A percentile compares a stretch with the other conserved stretches of the same genome.
phyloP scores from a whole-genome alignment of 108 stramenopile genomes.

The Discostella stelligeroides region DNA sequence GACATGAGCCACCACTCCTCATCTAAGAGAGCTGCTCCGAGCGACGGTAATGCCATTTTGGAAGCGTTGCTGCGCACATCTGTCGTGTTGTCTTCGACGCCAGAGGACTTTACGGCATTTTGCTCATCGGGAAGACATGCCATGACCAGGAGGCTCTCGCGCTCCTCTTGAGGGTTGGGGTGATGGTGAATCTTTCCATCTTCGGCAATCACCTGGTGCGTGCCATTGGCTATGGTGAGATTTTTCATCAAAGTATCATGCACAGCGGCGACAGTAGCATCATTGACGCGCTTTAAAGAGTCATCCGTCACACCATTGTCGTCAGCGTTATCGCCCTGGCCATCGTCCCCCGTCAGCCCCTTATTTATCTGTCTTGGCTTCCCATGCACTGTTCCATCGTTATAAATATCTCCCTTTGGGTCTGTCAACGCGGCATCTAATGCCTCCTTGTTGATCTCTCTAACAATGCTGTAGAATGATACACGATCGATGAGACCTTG shows the following conservation, averaged over 20 bases:
- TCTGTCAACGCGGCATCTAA: conserved; percentile 39
- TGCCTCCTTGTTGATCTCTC: conserved; percentile 89
- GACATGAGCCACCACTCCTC: conserved; percentile 82
- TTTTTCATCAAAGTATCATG: background rate
- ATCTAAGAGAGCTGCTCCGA: conserved; percentile 69
- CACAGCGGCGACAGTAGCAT: background rate
- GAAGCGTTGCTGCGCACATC: background rate
- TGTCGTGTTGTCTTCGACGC: background rate
- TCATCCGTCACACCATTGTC: too few relatives aligned
- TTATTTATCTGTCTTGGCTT: background rate
- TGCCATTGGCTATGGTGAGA: conserved; percentile 54
- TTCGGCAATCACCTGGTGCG: conserved; percentile 44
- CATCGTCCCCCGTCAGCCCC: background rate
- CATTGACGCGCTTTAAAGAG: background rate
- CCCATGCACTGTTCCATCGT: conserved; percentile 21
- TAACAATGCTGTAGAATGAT: conserved; percentile 79
- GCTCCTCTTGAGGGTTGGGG: conserved; percentile 35
- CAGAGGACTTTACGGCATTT: background rate
- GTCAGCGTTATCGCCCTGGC: too few relatives aligned
- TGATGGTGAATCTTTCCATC: conserved; percentile 47
- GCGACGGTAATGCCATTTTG: conserved; percentile 26
- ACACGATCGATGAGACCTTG: conserved; percentile 72
- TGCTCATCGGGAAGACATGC: conserved; percentile 15
- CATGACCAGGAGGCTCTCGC: conserved; percentile 29
- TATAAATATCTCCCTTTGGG: conserved; percentile 24